phyloP scores from a whole-genome alignment of 2,329 filamentous ascomycete genomes.

The Grosmannia serpens region DNA sequence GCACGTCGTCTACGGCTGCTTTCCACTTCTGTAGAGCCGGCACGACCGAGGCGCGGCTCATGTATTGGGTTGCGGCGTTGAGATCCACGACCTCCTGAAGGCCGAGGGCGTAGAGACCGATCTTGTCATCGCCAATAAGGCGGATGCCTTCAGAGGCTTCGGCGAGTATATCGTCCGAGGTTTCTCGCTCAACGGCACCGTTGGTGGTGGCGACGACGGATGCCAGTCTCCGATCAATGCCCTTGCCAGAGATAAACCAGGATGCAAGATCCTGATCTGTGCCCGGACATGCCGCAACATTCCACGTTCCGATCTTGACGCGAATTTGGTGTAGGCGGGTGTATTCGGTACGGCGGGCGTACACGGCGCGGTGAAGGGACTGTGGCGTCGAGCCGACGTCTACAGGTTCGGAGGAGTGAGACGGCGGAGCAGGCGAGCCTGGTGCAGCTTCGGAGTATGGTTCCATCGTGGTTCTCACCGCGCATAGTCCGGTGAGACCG shows the following conservation, averaged over 20 bases:
- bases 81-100: constrained; percentile 90
- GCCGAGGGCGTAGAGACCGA: constrained; percentile 82
- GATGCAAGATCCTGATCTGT: constrained; percentile 77
- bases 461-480: background rate
- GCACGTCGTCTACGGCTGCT: constrained; percentile 55
- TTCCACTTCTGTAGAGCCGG: constrained; percentile 65
- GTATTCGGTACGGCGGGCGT: constrained; percentile 68
- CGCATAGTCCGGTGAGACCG: background rate
- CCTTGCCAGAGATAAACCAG: constrained; percentile 78
- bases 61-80: constrained; percentile 64
- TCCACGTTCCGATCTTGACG: constrained; percentile 92
- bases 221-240: constrained; percentile 52
- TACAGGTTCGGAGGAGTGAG: constrained; percentile 28
- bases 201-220: constrained; percentile 36
- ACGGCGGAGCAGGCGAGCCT: constrained; percentile 23
- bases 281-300: constrained; percentile 73
- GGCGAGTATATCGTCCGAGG: constrained; percentile 31
- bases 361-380: constrained; percentile 54
- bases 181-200: constrained; percentile 26
- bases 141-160: constrained; percentile 21
- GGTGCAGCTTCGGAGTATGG: background rate
- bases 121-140: constrained; percentile 50
- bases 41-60: constrained; percentile 49
- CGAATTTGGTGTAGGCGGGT: constrained; percentile 61
- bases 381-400: constrained; percentile 36